These are phyloP conservation scores for Berkeleyomyces basicola DNA, from an alignment of 2,329 filamentous ascomycete species.

Conservation along the genomic window DNA sequence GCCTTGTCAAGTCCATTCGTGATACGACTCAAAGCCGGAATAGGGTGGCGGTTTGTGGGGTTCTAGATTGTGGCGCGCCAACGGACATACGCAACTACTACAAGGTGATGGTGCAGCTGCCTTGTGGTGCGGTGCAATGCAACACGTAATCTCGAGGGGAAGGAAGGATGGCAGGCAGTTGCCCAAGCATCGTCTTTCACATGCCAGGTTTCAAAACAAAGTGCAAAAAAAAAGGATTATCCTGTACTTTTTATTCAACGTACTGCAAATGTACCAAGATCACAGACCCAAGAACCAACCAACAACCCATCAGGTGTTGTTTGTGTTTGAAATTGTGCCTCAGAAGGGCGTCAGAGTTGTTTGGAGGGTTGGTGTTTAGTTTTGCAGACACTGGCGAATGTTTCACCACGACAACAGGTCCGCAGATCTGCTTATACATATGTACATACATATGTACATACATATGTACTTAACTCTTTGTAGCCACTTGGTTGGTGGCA, in stretches of 20 bases:
- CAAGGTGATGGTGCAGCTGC: neutral
- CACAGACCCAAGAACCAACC: too few relatives aligned
- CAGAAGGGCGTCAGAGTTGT: constrained; percentile 4
- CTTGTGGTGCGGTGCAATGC: neutral
- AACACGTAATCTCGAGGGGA: neutral
- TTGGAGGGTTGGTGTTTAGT: neutral
- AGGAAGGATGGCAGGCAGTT: neutral
- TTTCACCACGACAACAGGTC: neutral
- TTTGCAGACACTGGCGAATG: neutral
- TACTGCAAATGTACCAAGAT: too few relatives aligned
- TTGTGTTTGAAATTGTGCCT: constrained; percentile 6
- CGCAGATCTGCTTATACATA: neutral
- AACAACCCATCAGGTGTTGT: neutral
- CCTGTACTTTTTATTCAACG: too few relatives aligned
- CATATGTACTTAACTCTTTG: neutral
- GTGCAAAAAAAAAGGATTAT: too few relatives aligned
- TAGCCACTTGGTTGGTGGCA: neutral
- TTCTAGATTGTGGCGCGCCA: neutral
- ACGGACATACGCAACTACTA: neutral
- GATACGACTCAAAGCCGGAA: too few relatives aligned
- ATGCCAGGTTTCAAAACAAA: neutral
- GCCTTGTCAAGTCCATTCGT: too few relatives aligned
- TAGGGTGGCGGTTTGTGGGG: too few relatives aligned
- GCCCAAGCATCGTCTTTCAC: neutral
- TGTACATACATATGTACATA: too few relatives aligned